A percentile compares a stretch with the other conserved stretches of the same genome.
phyloP scores from a whole-genome alignment of 306 rosid species.

The Begonia masoniana region DNA sequence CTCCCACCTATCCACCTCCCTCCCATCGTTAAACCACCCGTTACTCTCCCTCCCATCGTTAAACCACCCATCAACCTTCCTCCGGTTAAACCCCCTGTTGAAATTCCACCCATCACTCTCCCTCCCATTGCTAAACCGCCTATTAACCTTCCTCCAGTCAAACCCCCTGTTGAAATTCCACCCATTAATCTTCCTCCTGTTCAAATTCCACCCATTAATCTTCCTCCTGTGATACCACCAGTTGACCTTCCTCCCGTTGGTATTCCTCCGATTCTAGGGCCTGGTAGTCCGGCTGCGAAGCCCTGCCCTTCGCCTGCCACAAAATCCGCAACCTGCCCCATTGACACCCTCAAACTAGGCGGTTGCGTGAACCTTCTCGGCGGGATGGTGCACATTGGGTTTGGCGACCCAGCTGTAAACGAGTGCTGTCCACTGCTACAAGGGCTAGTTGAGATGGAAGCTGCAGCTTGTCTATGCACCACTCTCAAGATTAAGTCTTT shows the following conservation, averaged over 20 bases:
- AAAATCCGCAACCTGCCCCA: slow-evolving; percentile 52
- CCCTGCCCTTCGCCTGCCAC: slow-evolving; percentile 37
- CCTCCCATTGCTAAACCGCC: slow-evolving; percentile 16
- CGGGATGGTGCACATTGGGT: slow-evolving; percentile 58
- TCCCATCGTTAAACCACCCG: slow-evolving; percentile 17
- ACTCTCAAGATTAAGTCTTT: slow-evolving; percentile 74
- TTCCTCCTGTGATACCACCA: too few relatives aligned
- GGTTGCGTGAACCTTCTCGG: slow-evolving; percentile 78
- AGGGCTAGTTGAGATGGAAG: slow-evolving; percentile 69
- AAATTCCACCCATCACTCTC: slow-evolving; percentile 1
- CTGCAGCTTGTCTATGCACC: slow-evolving; percentile 88
- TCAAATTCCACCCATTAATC: too few relatives aligned
- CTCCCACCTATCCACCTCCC: too few relatives aligned
- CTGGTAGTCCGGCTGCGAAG: slow-evolving; percentile 5
- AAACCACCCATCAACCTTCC: slow-evolving; percentile 14
- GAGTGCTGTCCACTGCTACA: slow-evolving; percentile 67
- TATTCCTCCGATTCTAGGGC: too few relatives aligned
- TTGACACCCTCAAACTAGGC: slow-evolving; percentile 69
- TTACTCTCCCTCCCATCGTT: slow-evolving; percentile 11
- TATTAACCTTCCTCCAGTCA: slow-evolving; percentile 8
- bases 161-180: slow-evolving; percentile 12
- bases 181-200: slow-evolving; percentile 7
- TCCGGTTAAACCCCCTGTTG: slow-evolving; percentile 5
- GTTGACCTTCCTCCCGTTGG: neutral
- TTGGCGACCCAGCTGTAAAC: slow-evolving; percentile 66